Evolutionary conservation across 2,329 filamentous ascomycete genomes (phyloP), one percentile per base, ranked within the genome.

Genomic region (Grosmannia clavigera): DNA sequence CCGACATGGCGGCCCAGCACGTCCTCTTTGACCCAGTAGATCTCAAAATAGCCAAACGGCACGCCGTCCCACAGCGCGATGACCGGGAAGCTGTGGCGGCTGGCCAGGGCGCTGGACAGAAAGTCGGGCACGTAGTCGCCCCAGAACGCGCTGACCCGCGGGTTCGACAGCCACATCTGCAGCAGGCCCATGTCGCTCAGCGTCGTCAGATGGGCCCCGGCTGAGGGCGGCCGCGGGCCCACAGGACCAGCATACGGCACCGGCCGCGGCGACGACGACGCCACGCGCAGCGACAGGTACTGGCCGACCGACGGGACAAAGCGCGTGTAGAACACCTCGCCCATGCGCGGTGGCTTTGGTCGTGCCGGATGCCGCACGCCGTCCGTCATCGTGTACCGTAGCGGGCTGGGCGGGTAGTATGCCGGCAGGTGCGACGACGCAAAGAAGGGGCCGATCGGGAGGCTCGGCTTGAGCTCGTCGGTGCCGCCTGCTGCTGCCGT

Each of bases 1-100:
- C 84, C 79, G 4, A 95, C 72, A 64, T 90, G 79, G 55, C 79
- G 81, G 0, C 89, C 90, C 0, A 99, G 71, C 0, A 78, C 75
- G 68, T 97, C 94, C 70, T 99, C 94, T 68, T 95, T 96, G 3
- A 94, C 90, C 92, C 94, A 99, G 74, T 99, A 99, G 40, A 99
- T 81, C 75, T 99, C 94, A 70, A 99, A 96, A 70, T 95, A 99
- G 0, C 91, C 94, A 74, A 97, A 99, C 0, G 92, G 92, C 62
- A 92, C 87, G 12, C 90, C 92, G 66, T 97, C 90, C 89, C 92
- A 99, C 70, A 91, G 86, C 0, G 89, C 94, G 62, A 97, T 92
- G 0, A 86, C 90, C 0, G 94, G 94, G 71, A 97, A 96, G 10
- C 86, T 90, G 72, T 96, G 87, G 22, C 79, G 78, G 25, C 80